Percentiles rank a stretch among this genome's conserved stretches.
These are phyloP conservation scores for Noccaea caerulescens DNA, from an alignment of 345 rosid species.

Conservation along the genomic window DNA sequence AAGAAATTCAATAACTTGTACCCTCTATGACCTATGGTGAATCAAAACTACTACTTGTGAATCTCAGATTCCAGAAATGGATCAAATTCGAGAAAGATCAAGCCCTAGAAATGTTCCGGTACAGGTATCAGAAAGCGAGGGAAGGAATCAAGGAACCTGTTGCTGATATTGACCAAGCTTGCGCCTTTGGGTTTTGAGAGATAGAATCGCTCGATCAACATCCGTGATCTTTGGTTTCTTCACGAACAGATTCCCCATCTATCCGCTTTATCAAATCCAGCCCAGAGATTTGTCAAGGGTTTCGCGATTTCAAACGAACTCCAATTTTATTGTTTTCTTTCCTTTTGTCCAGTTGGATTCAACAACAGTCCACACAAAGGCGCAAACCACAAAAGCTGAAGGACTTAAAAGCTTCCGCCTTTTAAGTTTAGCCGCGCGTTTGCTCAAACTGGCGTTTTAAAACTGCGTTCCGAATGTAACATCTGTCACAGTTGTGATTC, in stretches of 20 bases:
- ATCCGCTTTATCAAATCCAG: neutral
- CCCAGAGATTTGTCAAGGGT: constrained; percentile 11
- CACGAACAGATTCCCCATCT: constrained; percentile 89
- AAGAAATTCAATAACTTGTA: constrained; percentile 7
- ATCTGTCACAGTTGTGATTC: neutral
- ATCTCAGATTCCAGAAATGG: constrained; percentile 18
- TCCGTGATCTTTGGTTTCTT: constrained; percentile 96
- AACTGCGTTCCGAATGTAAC: constrained; percentile 11
- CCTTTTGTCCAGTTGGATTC: neutral
- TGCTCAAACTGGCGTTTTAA: constrained; percentile 34
- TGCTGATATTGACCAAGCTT: constrained; percentile 91
- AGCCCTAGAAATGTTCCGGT: constrained; percentile 7
- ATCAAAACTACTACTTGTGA: constrained; percentile 24
- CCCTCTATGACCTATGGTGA: neutral
- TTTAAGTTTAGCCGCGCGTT: constrained; percentile 27
- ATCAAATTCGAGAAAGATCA: constrained; percentile 7
- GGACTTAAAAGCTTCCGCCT: neutral
- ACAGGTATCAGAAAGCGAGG: neutral
- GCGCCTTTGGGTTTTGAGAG: constrained; percentile 94
- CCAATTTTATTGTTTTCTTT: neutral
- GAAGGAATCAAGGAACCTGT: constrained; percentile 54
- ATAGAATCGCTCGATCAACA: constrained; percentile 88
- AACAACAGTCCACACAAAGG: neutral
- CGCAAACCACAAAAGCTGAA: constrained; percentile 7
- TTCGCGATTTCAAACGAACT: constrained; percentile 33